phyloP scores from a whole-genome alignment of 2,329 filamentous ascomycete species.

The Fonsecaea multimorphosa region DNA sequence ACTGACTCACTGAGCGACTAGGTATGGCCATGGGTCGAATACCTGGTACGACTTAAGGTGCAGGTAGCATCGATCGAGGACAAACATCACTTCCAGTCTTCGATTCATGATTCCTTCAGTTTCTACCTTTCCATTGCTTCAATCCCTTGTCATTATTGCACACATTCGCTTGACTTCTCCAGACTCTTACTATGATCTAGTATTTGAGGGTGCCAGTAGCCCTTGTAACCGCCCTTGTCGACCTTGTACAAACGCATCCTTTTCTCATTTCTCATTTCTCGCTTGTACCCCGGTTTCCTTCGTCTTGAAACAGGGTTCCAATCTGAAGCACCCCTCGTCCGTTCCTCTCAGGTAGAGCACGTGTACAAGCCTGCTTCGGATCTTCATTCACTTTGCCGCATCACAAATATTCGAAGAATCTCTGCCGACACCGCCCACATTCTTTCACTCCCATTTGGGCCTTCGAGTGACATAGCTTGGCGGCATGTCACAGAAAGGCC shows the following conservation, averaged over 20 bases:
- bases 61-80: background rate
- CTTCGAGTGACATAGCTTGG: constrained; percentile 26
- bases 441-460: constrained; percentile 22
- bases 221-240: background rate
- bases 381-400: constrained; percentile 12
- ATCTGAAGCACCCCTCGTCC: constrained; percentile 11
- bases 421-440: constrained; percentile 22
- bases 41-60: too few relatives aligned
- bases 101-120: constrained; percentile 1
- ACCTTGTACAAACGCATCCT: constrained; percentile 5
- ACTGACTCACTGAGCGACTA: too few relatives aligned
- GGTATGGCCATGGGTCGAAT: too few relatives aligned
- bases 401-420: background rate
- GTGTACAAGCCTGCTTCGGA: background rate
- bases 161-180: constrained; percentile 12
- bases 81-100: background rate
- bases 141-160: constrained; percentile 1
- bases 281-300: constrained; percentile 6
- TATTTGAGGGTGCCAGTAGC: constrained; percentile 8
- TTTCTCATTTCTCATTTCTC: constrained; percentile 6
- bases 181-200: background rate
- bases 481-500: constrained; percentile 30
- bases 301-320: constrained; percentile 9
- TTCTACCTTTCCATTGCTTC: constrained; percentile 7
- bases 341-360: constrained; percentile 21